Percentiles rank a stretch among this genome's conserved stretches.
Conservation (phyloP, 192 early-diverging fungal species). For the Podila epigama region DNA sequence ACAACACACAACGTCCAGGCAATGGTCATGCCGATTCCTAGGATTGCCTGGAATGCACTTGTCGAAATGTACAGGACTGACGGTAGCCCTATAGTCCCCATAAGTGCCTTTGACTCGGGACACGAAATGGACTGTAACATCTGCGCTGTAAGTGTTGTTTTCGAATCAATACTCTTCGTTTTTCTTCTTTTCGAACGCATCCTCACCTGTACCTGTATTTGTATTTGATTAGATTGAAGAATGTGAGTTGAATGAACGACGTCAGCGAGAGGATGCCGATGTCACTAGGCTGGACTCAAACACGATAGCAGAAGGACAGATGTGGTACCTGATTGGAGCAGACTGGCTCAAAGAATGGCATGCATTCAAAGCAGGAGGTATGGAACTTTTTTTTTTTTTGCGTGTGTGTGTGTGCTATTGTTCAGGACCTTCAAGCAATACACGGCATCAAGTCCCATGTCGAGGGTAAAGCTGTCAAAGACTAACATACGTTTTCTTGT, state of each 20-base stretch:
- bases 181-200: background rate
- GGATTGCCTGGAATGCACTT: slow-evolving; percentile 41
- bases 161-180: background rate
- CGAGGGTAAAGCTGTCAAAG: too few species aligned
- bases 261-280: slow-evolving; percentile 40
- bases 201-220: too few species aligned
- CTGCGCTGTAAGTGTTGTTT: slow-evolving; percentile 27
- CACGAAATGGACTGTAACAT: slow-evolving; percentile 34
- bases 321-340: slow-evolving; percentile 53
- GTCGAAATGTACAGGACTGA: slow-evolving; percentile 48
- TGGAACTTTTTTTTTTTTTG: too few species aligned
- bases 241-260: slow-evolving; percentile 30
- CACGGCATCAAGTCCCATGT: too few species aligned
- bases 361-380: slow-evolving; percentile 52
- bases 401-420: too few species aligned
- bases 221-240: slow-evolving; percentile 46
- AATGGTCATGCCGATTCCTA: slow-evolving; percentile 51
- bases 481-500: background rate
- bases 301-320: slow-evolving; percentile 32
- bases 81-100: slow-evolving; percentile 43
- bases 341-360: slow-evolving; percentile 52
- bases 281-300: slow-evolving; percentile 42
- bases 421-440: too few species aligned
- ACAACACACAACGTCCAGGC: slow-evolving; percentile 23
- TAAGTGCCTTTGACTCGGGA: slow-evolving; percentile 27